Evolutionary conservation across 768 basidiomycete genomes (phyloP).

Genomic region (Lactarius deliciosus): DNA sequence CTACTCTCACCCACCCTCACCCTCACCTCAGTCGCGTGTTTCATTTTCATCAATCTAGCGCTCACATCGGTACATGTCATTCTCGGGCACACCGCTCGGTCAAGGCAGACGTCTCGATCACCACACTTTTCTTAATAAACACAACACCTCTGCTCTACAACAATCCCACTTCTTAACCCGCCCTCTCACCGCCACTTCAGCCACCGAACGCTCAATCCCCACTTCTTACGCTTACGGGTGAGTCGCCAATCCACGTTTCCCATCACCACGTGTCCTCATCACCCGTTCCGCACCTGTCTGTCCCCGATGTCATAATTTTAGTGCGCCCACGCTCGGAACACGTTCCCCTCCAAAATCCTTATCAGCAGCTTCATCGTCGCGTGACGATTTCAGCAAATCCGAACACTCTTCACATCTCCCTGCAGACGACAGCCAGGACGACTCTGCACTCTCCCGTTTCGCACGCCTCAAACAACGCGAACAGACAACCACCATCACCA

Average conservation of each 20-base stretch:
- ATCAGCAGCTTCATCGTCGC: constrained; percentile 39
- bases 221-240: constrained; percentile 74
- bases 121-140: constrained; percentile 70
- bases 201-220: constrained; percentile 42
- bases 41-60: constrained; percentile 18
- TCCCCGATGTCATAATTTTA: constrained; percentile 33
- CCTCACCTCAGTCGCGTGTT: constrained; percentile 16
- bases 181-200: constrained; percentile 34
- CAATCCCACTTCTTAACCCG: constrained; percentile 35
- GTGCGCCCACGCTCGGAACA: constrained; percentile 54
- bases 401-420: constrained; percentile 43
- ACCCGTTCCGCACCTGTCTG: constrained; percentile 29
- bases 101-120: constrained; percentile 87
- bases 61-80: constrained; percentile 62
- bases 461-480: constrained; percentile 49
- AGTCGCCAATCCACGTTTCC: constrained; percentile 34
- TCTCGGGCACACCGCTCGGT: constrained; percentile 78
- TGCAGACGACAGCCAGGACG: constrained; percentile 36
- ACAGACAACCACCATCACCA: constrained; percentile 33
- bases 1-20: constrained; percentile 3
- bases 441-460: constrained; percentile 48
- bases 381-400: constrained; percentile 36
- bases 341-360: constrained; percentile 60
- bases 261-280: constrained; percentile 29
- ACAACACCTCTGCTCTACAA: constrained; percentile 35